These are phyloP conservation scores for Macrophomina phaseolina DNA, from an alignment of 2,329 filamentous ascomycete genomes.

Conservation along the genomic window DNA sequence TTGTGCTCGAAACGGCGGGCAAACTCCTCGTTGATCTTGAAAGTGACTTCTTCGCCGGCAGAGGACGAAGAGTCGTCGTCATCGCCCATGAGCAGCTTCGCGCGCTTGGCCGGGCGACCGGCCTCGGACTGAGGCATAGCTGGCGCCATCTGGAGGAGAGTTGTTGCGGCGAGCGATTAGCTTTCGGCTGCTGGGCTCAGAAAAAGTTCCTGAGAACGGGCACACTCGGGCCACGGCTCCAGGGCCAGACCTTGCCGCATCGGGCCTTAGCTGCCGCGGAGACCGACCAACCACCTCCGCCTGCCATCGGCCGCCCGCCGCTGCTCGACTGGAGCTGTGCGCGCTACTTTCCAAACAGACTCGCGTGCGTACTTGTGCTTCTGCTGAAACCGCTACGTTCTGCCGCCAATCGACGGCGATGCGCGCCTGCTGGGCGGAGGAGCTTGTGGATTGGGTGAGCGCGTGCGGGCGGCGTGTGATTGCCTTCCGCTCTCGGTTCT, in stretches of 20 bases:
- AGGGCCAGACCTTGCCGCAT: constrained; percentile 10
- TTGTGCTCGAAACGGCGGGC: constrained; percentile 93
- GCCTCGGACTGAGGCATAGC: background rate
- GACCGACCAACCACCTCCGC: background rate
- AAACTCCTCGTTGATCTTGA: constrained; percentile 91
- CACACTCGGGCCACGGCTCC: constrained; percentile 7
- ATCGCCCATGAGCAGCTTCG: constrained; percentile 41
- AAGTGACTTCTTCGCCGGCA: constrained; percentile 36
- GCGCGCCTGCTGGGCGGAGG: background rate
- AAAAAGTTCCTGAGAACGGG: constrained; percentile 24
- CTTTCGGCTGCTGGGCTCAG: constrained; percentile 12
- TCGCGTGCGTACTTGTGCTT: background rate
- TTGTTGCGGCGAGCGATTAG: constrained; percentile 14
- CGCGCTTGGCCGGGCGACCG: constrained; percentile 41
- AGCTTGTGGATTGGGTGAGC: background rate
- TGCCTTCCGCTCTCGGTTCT: background rate
- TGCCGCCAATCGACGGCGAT: background rate
- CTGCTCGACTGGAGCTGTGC: background rate
- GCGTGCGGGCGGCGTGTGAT: constrained; percentile 11
- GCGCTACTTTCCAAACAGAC: background rate
- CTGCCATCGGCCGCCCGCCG: constrained; percentile 6
- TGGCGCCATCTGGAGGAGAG: constrained; percentile 10
- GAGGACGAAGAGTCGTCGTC: constrained; percentile 40
- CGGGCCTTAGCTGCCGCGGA: constrained; percentile 2
- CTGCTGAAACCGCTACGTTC: background rate